phyloP scores from a whole-genome alignment of 2,329 filamentous ascomycete species.

The Graphilbum fragrans region DNA sequence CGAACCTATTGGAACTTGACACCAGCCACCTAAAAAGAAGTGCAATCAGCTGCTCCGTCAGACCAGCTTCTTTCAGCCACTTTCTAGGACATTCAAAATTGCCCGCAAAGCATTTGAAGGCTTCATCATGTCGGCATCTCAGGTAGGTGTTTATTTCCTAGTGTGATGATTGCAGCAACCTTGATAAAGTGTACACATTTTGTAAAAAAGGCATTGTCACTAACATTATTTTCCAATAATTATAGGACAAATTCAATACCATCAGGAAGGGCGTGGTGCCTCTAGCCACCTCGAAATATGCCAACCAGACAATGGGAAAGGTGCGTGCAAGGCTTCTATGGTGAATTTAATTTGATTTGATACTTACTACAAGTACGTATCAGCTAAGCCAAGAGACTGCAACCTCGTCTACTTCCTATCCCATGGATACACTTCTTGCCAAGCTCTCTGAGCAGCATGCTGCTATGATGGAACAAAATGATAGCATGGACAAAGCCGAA shows the following conservation, averaged over 20 bases:
- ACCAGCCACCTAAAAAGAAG: neutral
- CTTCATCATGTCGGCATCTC: neutral
- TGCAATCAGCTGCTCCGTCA: too few relatives aligned
- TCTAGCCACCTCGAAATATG: constrained; percentile 40
- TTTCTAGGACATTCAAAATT: too few relatives aligned
- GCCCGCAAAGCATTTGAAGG: too few relatives aligned
- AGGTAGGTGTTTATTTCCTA: neutral
- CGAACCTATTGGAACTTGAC: neutral
- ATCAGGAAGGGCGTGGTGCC: constrained; percentile 32
- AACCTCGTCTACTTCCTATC: constrained; percentile 27
- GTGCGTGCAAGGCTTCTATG: constrained; percentile 18
- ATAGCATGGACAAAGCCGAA: constrained; percentile 32
- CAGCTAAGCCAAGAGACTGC: constrained; percentile 32
- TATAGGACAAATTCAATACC: constrained; percentile 7
- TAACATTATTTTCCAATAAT: too few relatives aligned
- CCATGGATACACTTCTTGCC: constrained; percentile 62
- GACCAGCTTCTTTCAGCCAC: too few relatives aligned
- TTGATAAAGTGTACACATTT: too few relatives aligned
- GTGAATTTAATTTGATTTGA: neutral
- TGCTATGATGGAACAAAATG: constrained; percentile 45
- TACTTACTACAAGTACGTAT: constrained; percentile 19
- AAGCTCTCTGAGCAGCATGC: constrained; percentile 62
- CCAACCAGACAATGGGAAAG: constrained; percentile 42
- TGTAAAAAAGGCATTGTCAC: constrained; percentile 3
- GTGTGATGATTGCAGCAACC: too few relatives aligned